phyloP scores from a whole-genome alignment of 148 eudicot genomes.

The Chenopodium formosanum region DNA sequence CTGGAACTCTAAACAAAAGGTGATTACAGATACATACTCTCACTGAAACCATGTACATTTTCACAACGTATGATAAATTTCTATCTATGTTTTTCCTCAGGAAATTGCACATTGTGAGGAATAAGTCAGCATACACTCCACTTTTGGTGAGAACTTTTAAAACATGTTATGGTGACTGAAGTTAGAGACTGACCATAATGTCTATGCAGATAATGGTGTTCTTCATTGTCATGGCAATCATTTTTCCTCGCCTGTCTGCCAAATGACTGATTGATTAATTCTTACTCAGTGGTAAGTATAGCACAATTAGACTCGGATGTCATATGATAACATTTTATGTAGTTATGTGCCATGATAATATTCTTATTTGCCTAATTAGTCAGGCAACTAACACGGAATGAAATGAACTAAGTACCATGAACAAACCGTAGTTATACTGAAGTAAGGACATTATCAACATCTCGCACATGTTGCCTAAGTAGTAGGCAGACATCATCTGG shows the following conservation, averaged over 20 bases:
- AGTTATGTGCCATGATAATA: no score
- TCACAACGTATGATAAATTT: neutral
- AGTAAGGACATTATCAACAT: no score
- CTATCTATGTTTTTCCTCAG: conserved; percentile 26
- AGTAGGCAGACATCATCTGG: no score
- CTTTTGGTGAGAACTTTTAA: conserved; percentile 39
- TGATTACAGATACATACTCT: conserved; percentile 14
- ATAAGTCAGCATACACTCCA: conserved; percentile 36
- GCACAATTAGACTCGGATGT: neutral
- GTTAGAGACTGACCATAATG: conserved; percentile 8
- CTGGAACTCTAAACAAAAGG: conserved; percentile 68
- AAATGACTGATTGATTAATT: conserved; percentile 24
- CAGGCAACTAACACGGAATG: neutral
- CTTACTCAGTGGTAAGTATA: neutral
- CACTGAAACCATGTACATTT: no score
- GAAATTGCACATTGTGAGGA: conserved; percentile 55
- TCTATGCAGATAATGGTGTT: conserved; percentile 53
- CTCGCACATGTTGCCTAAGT: no score
- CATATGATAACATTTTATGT: no score
- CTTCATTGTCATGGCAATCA: conserved; percentile 48
- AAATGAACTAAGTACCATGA: no score
- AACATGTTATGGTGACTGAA: neutral
- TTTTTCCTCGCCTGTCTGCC: conserved; percentile 44
- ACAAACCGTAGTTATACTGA: no score
- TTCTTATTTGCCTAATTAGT: neutral